A percentile compares a stretch with the other conserved stretches of the same genome.
phyloP scores from a whole-genome alignment of 148 eudicot species.

The Selenicereus undatus region DNA sequence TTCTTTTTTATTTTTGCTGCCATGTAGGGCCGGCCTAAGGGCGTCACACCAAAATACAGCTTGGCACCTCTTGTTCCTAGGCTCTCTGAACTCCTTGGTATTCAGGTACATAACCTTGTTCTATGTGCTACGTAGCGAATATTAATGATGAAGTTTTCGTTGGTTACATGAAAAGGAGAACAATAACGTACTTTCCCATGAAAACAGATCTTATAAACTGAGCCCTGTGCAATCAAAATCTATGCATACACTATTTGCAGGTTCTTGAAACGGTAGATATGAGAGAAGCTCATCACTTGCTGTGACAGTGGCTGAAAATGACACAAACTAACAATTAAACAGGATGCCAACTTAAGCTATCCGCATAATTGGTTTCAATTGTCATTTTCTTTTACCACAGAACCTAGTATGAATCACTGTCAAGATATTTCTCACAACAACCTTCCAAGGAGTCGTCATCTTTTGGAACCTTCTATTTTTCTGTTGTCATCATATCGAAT shows the following conservation, averaged over 20 bases:
- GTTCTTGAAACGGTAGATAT: too few relatives aligned
- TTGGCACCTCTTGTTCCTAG: constrained; percentile 90
- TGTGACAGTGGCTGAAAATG: too few relatives aligned
- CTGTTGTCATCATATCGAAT: too few relatives aligned
- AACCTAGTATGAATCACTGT: not conserved
- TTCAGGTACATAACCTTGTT: constrained; percentile 45
- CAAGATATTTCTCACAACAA: not conserved
- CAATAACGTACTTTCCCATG: too few relatives aligned
- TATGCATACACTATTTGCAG: too few relatives aligned
- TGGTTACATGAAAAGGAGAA: not conserved
- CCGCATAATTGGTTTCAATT: not conserved
- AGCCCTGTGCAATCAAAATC: too few relatives aligned
- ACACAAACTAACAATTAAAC: too few relatives aligned
- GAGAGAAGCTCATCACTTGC: too few relatives aligned
- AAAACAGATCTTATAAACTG: too few relatives aligned
- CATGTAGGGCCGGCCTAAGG: constrained; percentile 81
- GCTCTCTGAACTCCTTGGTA: constrained; percentile 81
- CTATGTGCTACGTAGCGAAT: constrained; percentile 11
- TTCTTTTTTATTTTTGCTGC: not conserved
- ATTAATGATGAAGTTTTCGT: not conserved
- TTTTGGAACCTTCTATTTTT: too few relatives aligned
- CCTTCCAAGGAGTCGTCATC: not conserved
- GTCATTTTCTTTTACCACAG: not conserved
- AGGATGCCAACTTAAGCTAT: not conserved
- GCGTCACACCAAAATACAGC: constrained; percentile 92